Evolutionary conservation across 129 eudicot species (phyloP).

Genomic region (Lactuca sativa): DNA sequence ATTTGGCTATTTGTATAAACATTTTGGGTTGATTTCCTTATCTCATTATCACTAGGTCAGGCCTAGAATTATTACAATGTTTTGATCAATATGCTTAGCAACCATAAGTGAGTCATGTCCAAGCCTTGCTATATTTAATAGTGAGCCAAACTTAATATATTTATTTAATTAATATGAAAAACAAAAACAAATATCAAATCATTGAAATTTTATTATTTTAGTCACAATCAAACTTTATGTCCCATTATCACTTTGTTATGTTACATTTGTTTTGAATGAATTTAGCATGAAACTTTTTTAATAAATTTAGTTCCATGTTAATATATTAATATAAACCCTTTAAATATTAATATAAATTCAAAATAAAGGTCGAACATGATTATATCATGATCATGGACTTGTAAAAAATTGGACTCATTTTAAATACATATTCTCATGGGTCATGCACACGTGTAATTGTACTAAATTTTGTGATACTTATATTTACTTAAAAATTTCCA

Average conservation of each 20-base stretch:
- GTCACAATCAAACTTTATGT: background rate
- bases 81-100: no score
- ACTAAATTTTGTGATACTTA: background rate
- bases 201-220: background rate
- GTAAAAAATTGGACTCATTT: background rate
- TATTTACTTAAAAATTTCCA: no score
- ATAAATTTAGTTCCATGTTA: background rate
- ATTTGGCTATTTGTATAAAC: no score
- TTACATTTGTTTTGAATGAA: slow-evolving; percentile 15
- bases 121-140: background rate
- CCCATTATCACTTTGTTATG: slow-evolving; percentile 2
- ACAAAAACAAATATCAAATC: background rate
- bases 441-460: background rate
- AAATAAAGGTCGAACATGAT: slow-evolving; percentile 1
- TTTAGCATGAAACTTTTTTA: background rate
- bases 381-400: slow-evolving; percentile 7
- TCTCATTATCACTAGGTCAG: no score
- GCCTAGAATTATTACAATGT: no score
- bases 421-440: background rate
- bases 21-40: no score
- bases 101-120: no score
- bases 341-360: background rate
- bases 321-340: background rate
- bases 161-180: background rate
- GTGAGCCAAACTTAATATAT: background rate